A percentile compares a stretch with the other conserved stretches of the same genome.
phyloP scores from a whole-genome alignment of 352 stramenopile species.

The Phytophthora aleatoria region DNA sequence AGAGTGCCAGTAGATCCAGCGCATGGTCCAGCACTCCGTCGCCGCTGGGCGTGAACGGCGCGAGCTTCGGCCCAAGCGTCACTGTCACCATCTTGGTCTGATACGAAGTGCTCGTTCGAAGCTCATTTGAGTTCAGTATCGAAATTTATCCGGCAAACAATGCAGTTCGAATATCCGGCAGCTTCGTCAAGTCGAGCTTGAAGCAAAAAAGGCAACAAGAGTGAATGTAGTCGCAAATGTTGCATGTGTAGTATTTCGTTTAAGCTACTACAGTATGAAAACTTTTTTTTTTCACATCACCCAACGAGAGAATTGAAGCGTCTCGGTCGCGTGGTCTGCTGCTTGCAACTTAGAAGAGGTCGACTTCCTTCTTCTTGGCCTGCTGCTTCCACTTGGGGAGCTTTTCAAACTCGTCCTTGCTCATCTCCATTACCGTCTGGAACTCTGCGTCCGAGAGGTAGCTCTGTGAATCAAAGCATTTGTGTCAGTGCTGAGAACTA shows the following conservation, averaged over 20 bases:
- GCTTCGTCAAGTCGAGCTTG: conserved; percentile 10
- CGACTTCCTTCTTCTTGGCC: conserved; percentile 86
- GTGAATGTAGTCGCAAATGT: conserved; percentile 1
- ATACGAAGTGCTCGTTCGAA: conserved; percentile 5
- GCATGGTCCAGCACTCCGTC: conserved; percentile 64
- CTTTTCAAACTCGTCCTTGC: conserved; percentile 60
- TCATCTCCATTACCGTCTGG: conserved; percentile 62
- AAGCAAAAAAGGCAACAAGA: conserved; percentile 10
- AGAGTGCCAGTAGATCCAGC: conserved; percentile 69
- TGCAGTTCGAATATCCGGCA: conserved; percentile 19
- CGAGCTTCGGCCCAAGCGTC: conserved; percentile 59
- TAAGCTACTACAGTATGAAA: conserved; percentile 17
- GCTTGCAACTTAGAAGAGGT: conserved; percentile 75
- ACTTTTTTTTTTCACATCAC: conserved; percentile 16
- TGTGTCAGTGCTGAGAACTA: conserved; percentile 34
- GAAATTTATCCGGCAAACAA: conserved; percentile 2
- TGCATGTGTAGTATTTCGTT: conserved; percentile 26
- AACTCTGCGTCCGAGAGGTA: conserved; percentile 89
- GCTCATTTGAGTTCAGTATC: conserved; percentile 24
- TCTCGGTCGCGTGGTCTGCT: neutral
- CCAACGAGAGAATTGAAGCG: conserved; percentile 3
- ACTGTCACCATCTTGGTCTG: conserved; percentile 12
- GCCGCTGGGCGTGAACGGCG: conserved; percentile 81
- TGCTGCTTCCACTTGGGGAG: conserved; percentile 89
- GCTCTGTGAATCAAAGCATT: conserved; percentile 12